A percentile compares a stretch with the other conserved stretches of the same genome.
These are phyloP conservation scores for Tylopilus sp. DNA, from an alignment of 768 basidiomycete genomes.

Conservation along the genomic window DNA sequence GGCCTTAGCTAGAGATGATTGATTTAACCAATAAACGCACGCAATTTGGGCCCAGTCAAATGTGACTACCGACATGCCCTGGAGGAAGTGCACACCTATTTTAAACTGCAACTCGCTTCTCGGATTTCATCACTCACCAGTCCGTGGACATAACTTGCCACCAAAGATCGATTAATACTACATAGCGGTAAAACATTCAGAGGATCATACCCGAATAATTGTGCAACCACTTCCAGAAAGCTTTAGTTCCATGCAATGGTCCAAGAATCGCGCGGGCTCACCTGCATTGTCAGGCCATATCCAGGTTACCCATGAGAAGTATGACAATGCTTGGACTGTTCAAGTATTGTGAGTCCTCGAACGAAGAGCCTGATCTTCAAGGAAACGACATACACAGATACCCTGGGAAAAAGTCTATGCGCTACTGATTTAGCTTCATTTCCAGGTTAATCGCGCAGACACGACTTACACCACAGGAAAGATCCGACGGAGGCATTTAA, in stretches of 20 bases:
- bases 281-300: conserved; percentile 47
- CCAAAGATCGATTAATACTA: too few species aligned
- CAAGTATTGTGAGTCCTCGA: conserved; percentile 13
- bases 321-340: conserved; percentile 46
- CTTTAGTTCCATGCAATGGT: conserved; percentile 13
- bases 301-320: conserved; percentile 60
- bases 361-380: not conserved
- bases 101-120: not conserved
- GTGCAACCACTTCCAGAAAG: conserved; percentile 37
- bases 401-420: conserved; percentile 41
- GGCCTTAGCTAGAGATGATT: too few species aligned
- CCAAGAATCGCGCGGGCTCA: conserved; percentile 26
- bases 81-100: not conserved
- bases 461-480: conserved; percentile 57
- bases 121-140: conserved; percentile 36
- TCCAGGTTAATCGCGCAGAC: too few species aligned
- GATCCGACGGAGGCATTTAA: conserved; percentile 56
- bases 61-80: conserved; percentile 69
- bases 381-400: conserved; percentile 36
- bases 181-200: too few species aligned
- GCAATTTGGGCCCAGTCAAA: conserved; percentile 79
- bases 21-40: too few species aligned
- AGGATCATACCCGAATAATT: conserved; percentile 49
- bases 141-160: conserved; percentile 37
- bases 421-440: conserved; percentile 10